These are phyloP conservation scores for Colletotrichum gigasporum DNA, from an alignment of 2,329 filamentous ascomycete species.

Conservation along the genomic window DNA sequence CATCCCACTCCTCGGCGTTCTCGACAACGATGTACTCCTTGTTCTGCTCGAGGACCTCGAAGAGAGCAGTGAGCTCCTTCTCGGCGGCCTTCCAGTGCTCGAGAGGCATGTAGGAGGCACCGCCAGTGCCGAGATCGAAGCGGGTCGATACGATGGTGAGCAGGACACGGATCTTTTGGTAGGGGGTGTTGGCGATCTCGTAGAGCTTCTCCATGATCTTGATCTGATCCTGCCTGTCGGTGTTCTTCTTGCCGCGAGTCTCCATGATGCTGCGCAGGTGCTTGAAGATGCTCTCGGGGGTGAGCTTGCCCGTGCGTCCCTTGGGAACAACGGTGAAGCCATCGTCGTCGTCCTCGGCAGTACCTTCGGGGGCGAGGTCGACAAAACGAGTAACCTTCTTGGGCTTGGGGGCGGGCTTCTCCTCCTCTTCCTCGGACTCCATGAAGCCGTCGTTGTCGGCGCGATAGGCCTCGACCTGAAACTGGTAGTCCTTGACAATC, in stretches of 20 bases:
- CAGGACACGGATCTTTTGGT: slow-evolving; percentile 93
- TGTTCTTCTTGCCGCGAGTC: slow-evolving; percentile 98
- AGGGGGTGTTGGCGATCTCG: slow-evolving; percentile 89
- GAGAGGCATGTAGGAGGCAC: slow-evolving; percentile 84
- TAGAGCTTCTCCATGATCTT: slow-evolving; percentile 95
- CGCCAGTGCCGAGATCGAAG: slow-evolving; percentile 88
- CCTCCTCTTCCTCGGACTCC: slow-evolving; percentile 83
- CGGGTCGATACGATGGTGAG: slow-evolving; percentile 91
- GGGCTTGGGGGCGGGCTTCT: slow-evolving; percentile 60
- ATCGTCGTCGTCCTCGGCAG: slow-evolving; percentile 74
- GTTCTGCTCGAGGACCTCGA: slow-evolving; percentile 82
- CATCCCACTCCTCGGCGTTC: slow-evolving; percentile 97
- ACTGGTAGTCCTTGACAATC: slow-evolving; percentile 94
- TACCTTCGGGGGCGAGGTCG: slow-evolving; percentile 60
- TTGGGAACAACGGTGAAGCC: slow-evolving; percentile 91
- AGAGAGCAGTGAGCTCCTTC: slow-evolving; percentile 81
- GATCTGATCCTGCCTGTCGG: slow-evolving; percentile 93
- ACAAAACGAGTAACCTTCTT: slow-evolving; percentile 58
- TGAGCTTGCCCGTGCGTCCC: slow-evolving; percentile 89
- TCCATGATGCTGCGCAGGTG: slow-evolving; percentile 93
- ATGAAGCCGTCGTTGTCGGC: slow-evolving; percentile 88
- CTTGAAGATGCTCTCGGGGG: slow-evolving; percentile 97
- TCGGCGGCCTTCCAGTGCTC: slow-evolving; percentile 98
- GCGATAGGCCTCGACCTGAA: slow-evolving; percentile 87
- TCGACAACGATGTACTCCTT: slow-evolving; percentile 87